Conservation (phyloP, 495 filamentous ascomycete genomes). For the Ramalina intermedia region DNA sequence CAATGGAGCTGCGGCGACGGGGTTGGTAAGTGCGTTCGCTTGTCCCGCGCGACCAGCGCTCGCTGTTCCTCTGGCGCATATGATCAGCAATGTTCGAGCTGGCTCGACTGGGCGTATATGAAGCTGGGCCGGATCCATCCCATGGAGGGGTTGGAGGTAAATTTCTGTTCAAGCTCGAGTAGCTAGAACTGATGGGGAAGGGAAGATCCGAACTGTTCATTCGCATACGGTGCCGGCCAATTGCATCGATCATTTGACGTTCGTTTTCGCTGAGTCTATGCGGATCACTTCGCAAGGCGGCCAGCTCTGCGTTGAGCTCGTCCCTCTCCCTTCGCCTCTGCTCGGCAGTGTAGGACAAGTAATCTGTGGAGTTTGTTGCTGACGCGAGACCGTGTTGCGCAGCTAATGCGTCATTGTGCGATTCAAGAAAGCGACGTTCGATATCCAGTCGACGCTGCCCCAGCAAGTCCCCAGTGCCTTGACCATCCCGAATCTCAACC, state of each 20-base stretch:
- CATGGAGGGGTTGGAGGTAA: constrained; percentile 1
- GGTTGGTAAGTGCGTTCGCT: constrained; percentile 23
- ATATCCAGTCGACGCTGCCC: constrained; percentile 23
- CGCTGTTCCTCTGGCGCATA: constrained; percentile 21
- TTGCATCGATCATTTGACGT: constrained; percentile 42
- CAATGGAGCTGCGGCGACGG: constrained; percentile 31
- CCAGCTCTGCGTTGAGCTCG: not conserved
- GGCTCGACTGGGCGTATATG: constrained; percentile 1
- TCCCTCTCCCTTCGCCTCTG: constrained; percentile 19
- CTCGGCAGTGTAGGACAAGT: constrained; percentile 23
- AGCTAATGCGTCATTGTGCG: constrained; percentile 19
- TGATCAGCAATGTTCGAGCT: constrained; percentile 16
- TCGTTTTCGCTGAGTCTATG: constrained; percentile 42
- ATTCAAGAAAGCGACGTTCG: constrained; percentile 32
- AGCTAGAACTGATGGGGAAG: constrained; percentile 12
- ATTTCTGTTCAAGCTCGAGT: constrained; percentile 3
- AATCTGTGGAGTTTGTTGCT: constrained; percentile 24
- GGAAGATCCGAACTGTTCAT: constrained; percentile 3
- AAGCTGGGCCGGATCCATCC: constrained; percentile 3
- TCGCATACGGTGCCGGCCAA: constrained; percentile 18
- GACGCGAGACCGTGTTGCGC: constrained; percentile 17
- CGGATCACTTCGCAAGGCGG: constrained; percentile 12
- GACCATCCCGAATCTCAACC: constrained; percentile 28
- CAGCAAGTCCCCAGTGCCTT: constrained; percentile 22
- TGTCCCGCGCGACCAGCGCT: constrained; percentile 11